Evolutionary conservation across 1,284 basidiomycete species (phyloP), one percentile per base, ranked within the genome.

Genomic region (Ceratobasidium theobromae): DNA sequence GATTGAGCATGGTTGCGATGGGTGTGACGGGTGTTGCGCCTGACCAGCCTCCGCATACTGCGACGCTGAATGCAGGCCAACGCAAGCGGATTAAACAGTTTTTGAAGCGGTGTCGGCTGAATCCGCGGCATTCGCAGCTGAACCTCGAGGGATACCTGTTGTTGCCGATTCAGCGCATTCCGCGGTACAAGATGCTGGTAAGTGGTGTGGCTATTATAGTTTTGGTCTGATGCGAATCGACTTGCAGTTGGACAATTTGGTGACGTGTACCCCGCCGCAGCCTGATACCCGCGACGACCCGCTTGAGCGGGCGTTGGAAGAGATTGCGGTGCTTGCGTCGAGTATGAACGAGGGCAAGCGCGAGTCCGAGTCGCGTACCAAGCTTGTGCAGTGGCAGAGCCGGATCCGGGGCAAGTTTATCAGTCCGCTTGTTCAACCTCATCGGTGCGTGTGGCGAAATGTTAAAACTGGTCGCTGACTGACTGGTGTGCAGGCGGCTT

Each of bases 271-370:
- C 8, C 91, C 93, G n/a, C 88, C 90, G 21, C 78, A 79, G 45
- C 82, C 84, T 67, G 84, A 88, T 51, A 85, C 81, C 73, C 82
- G 83, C 77, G 86, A 86, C 69, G 93, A 95, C 74, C 86, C 91
- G n/a, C 80, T 98, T 53, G 90, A 93, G 71, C 85, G 86, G 68
- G 94, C 95, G 0, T 77, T 96, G 62, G 79, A 84, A 25, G 91
- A 95, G 76, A 96, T 98, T 71, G 84, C 93, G 3, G 85, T 84
- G 6, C 78, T 98, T 53, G 94, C 95, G 5, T 92, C 86, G 62
- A 90, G 91, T 73, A 96, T 98, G 92, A 98, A 98, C 76, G 95
- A 98, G 78, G 92, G 93, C 70, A 97, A 97, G 77, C 86, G 95
- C 16, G 95, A 97, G 72, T 84, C 92, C 2, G 95, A 98, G 77